phyloP scores from a whole-genome alignment of 192 early-diverging fungal species.

The Funneliformis mosseae region DNA sequence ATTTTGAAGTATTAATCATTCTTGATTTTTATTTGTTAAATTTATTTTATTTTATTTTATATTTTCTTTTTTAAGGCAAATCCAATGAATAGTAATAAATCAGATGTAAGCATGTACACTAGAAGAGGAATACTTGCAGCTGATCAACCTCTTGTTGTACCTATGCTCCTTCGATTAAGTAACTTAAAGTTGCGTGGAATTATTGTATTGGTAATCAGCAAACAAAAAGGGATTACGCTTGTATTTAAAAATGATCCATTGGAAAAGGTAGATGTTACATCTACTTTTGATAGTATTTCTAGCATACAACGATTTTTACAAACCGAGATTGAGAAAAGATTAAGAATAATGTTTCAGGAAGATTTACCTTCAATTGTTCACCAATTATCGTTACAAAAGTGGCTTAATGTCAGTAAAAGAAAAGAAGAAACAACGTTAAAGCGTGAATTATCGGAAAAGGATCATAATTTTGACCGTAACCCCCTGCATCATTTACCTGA shows the following conservation, averaged over 20 bases:
- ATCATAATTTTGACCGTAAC: conserved; percentile 34
- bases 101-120: conserved; percentile 64
- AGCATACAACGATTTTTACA: conserved; percentile 88
- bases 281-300: conserved; percentile 95
- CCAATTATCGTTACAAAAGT: conserved; percentile 64
- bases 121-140: conserved; percentile 80
- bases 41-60: not conserved
- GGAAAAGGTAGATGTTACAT: conserved; percentile 89
- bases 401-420: conserved; percentile 33
- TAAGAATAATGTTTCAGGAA: conserved; percentile 90
- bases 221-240: conserved; percentile 91
- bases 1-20: conserved; percentile 16
- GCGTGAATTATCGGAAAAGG: conserved; percentile 34
- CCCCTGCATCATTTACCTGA: conserved; percentile 27
- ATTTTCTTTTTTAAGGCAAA: conserved; percentile 71
- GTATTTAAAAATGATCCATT: conserved; percentile 98
- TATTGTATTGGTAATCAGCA: conserved; percentile 91
- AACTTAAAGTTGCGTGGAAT: conserved; percentile 89
- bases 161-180: conserved; percentile 91
- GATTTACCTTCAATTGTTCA: conserved; percentile 94
- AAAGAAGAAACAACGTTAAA: conserved; percentile 35
- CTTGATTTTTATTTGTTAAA: not conserved
- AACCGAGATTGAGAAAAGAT: conserved; percentile 84
- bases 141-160: conserved; percentile 91
- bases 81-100: conserved; percentile 64